Evolutionary conservation across 2,329 filamentous ascomycete genomes (phyloP).

Genomic region (Neofusicoccum cordaticola): DNA sequence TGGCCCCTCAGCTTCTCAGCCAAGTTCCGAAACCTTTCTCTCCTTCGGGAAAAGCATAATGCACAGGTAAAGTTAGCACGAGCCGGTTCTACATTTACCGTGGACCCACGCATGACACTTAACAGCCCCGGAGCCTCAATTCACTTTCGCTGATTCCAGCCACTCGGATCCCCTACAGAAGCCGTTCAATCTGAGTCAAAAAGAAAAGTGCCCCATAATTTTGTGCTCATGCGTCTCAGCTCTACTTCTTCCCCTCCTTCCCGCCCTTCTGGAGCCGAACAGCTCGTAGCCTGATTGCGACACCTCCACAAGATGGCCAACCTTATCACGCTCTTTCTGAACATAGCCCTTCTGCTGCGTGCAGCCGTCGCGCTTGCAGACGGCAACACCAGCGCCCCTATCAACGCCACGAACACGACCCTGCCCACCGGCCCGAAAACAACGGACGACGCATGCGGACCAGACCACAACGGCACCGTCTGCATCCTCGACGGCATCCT

Average conservation of each 20-base stretch:
- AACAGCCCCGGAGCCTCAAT: neutral
- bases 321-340: neutral
- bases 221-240: neutral
- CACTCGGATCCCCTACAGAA: neutral
- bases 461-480: neutral
- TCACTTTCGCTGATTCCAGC: neutral
- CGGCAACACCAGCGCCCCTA: neutral
- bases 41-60: neutral
- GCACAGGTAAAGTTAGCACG: neutral
- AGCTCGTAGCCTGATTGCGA: neutral
- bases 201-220: too few species aligned
- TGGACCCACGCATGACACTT: neutral
- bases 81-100: neutral
- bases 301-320: neutral
- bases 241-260: neutral
- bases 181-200: neutral
- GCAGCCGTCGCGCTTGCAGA: neutral
- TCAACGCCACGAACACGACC: neutral
- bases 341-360: neutral
- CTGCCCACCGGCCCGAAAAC: neutral
- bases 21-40: neutral
- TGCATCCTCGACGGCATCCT: constrained; percentile 12
- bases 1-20: neutral
- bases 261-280: neutral
- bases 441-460: neutral